These are phyloP conservation scores for Pleurostoma richardsiae DNA, from an alignment of 2,329 filamentous ascomycete genomes.

Conservation along the genomic window DNA sequence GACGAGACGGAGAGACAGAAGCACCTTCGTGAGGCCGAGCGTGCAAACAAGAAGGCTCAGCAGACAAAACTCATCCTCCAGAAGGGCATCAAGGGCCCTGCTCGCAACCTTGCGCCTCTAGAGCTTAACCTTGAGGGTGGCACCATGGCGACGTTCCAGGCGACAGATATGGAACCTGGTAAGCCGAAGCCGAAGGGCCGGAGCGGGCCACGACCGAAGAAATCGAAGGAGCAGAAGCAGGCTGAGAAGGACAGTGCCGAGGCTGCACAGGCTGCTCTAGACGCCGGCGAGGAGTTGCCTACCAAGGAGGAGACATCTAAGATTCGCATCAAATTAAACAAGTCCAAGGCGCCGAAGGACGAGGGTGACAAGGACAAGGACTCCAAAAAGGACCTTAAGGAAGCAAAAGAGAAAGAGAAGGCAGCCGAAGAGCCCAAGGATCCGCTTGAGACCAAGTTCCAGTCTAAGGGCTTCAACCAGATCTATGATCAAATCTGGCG, in stretches of 20 bases:
- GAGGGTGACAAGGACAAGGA: slow-evolving; percentile 33
- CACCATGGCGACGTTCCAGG: slow-evolving; percentile 78
- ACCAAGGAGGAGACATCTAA: slow-evolving; percentile 51
- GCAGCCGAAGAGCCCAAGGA: slow-evolving; percentile 42
- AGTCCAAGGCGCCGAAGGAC: slow-evolving; percentile 35
- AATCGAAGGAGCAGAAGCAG: slow-evolving; percentile 83
- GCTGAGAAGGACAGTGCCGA: slow-evolving; percentile 77
- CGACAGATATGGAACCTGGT: slow-evolving; percentile 50
- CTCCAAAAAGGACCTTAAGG: slow-evolving; percentile 29
- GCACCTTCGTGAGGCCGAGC: slow-evolving; percentile 79
- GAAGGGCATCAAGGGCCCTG: slow-evolving; percentile 77
- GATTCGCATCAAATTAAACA: slow-evolving; percentile 59
- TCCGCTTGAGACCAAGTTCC: slow-evolving; percentile 59
- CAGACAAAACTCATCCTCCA: slow-evolving; percentile 85
- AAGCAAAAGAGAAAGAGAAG: slow-evolving; percentile 37
- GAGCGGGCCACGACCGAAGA: slow-evolving; percentile 71
- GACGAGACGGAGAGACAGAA: slow-evolving; percentile 80
- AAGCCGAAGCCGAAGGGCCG: slow-evolving; percentile 46
- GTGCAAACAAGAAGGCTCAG: slow-evolving; percentile 87
- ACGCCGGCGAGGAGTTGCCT: slow-evolving; percentile 70
- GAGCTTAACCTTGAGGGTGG: slow-evolving; percentile 81
- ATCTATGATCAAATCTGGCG: slow-evolving; percentile 98
- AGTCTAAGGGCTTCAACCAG: slow-evolving; percentile 91
- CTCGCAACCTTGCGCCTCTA: slow-evolving; percentile 60
- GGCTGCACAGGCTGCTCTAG: slow-evolving; percentile 78